Evolutionary conservation across 2,329 filamentous ascomycete species (phyloP), one percentile per base, ranked within the genome.

Genomic region (Calycina herbarum): DNA sequence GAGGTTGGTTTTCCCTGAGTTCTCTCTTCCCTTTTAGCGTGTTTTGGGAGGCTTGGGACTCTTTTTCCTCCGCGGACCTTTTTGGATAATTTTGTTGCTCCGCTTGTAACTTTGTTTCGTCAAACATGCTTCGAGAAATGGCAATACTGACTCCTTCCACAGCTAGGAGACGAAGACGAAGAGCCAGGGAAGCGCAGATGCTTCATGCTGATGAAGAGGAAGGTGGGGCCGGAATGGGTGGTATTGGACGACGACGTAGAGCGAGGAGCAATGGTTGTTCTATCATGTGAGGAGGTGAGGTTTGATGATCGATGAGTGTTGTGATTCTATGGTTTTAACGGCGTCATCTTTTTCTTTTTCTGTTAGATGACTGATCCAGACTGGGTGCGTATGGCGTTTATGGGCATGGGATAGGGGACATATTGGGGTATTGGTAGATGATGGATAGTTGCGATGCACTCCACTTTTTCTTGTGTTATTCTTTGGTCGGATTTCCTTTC

Each of bases 171-270:
- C 82, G 94, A 66, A 83, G 93, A 69, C 84, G 93, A 60, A 84
- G 94, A 66, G 92, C 92, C 1, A 85, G 94, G 58, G 92, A 96
- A 76, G 93, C 93, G 5, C 89, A 93, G 75, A 83, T 89, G 75
- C 82, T 92, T 70, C 92, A 95, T 78, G 88, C 90, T 58, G 87
- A 92, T 71, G 93, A 97, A 76, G 91, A 93, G 69, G 91, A 91
- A 57, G 89, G 86, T 13, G 86, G 79, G 5, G 69, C 78, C n/a
- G 79, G 80, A 6, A 80, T 79, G 27, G 81, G 79, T 4, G 73
- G 73, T 4, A 68, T 73, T 59, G 72, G 71, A 35, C 81, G 85
- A 31, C 83, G 87, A 45, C 83, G 87, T 66, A 83, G 87, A 65
- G 88, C 89, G 17, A 82, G 89, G 71, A 91, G 88, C 45, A 82